A percentile compares a stretch with the other conserved stretches of the same genome.
Conservation (phyloP, 805 yeast genomes). For the Candida andamanensis region DNA sequence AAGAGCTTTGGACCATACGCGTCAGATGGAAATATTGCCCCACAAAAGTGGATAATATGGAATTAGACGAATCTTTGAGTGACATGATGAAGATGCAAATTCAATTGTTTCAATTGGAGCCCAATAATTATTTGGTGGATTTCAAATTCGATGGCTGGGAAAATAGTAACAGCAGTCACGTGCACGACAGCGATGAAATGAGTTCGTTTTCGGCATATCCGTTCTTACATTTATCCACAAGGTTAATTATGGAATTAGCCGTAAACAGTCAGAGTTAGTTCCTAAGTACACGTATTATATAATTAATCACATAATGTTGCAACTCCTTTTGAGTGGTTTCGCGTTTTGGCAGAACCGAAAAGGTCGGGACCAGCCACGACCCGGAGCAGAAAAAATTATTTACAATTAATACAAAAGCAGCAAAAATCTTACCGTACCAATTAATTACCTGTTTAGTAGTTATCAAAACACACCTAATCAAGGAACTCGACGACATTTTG, state of each 20-base stretch:
- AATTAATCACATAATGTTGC: slow-evolving; percentile 1
- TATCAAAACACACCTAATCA: too few relatives aligned
- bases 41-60: slow-evolving; percentile 11
- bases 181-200: slow-evolving; percentile 57
- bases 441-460: too few relatives aligned
- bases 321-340: too few relatives aligned
- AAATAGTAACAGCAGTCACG: slow-evolving; percentile 19
- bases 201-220: slow-evolving; percentile 95
- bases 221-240: slow-evolving; percentile 85
- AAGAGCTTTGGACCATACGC: slow-evolving; percentile 91
- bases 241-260: slow-evolving; percentile 92
- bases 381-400: too few relatives aligned
- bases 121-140: slow-evolving; percentile 92
- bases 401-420: slow-evolving; percentile 8
- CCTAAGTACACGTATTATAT: not conserved
- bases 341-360: too few relatives aligned
- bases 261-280: slow-evolving; percentile 69
- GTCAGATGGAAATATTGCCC: slow-evolving; percentile 86
- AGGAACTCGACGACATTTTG: too few relatives aligned
- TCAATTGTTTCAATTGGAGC: slow-evolving; percentile 91
- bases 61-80: slow-evolving; percentile 25
- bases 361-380: too few relatives aligned
- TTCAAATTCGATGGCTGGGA: slow-evolving; percentile 99
- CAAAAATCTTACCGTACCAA: too few relatives aligned
- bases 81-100: slow-evolving; percentile 96